A percentile compares a stretch with the other conserved stretches of the same genome.
Evolutionary conservation across 2,329 filamentous ascomycete genomes (phyloP).

Genomic region (Coniochaeta prunicola): DNA sequence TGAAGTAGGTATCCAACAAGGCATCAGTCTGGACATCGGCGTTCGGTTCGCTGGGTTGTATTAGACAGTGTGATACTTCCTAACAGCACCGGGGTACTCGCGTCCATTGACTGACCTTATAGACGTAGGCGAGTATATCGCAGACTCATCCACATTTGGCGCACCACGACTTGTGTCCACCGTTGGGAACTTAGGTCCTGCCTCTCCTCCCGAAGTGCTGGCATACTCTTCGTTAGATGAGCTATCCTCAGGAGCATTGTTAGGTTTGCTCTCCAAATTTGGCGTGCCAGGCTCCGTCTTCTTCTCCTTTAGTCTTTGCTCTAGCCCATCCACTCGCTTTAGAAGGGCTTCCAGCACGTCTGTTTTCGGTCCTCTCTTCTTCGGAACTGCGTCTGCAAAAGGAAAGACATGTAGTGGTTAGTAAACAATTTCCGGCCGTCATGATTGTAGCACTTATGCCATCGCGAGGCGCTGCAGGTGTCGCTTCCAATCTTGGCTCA

Average conservation of each 20-base stretch:
- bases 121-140: slow-evolving; percentile 34
- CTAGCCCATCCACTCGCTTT: slow-evolving; percentile 78
- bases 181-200: slow-evolving; percentile 31
- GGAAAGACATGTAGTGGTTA: not conserved
- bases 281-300: slow-evolving; percentile 30
- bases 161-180: slow-evolving; percentile 25
- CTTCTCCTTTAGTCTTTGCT: slow-evolving; percentile 69
- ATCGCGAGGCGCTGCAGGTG: not conserved
- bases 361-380: slow-evolving; percentile 85
- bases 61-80: not conserved
- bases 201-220: slow-evolving; percentile 23
- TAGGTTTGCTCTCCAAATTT: slow-evolving; percentile 18
- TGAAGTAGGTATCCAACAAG: slow-evolving; percentile 73
- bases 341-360: slow-evolving; percentile 79
- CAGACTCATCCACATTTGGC: slow-evolving; percentile 27
- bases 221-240: slow-evolving; percentile 10
- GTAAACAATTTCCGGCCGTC: not conserved
- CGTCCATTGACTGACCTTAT: slow-evolving; percentile 21
- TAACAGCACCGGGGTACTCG: not conserved
- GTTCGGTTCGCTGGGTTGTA: slow-evolving; percentile 34
- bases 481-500: not conserved
- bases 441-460: not conserved
- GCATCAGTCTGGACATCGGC: slow-evolving; percentile 47
- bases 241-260: slow-evolving; percentile 12
- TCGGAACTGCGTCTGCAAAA: slow-evolving; percentile 69